phyloP scores from a whole-genome alignment of 2,329 filamentous ascomycete genomes.

The Alternaria atra region DNA sequence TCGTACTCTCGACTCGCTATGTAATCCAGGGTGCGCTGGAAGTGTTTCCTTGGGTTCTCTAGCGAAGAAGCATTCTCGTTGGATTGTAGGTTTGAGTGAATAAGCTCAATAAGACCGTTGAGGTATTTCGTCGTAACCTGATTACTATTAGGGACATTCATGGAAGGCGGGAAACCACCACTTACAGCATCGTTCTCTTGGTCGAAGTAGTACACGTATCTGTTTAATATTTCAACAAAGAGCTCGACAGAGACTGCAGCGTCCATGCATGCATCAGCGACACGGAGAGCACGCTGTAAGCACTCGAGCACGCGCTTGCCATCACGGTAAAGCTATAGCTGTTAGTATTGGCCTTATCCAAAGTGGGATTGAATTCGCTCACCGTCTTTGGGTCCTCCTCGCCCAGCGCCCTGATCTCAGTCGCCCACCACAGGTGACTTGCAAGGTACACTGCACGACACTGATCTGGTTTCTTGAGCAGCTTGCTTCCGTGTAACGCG shows the following conservation, averaged over 20 bases:
- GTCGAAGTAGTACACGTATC: slow-evolving; percentile 99
- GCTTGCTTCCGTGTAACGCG: slow-evolving; percentile 93
- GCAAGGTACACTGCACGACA: slow-evolving; percentile 96
- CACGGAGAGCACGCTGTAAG: slow-evolving; percentile 90
- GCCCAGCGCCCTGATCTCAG: slow-evolving; percentile 76
- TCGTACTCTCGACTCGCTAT: slow-evolving; percentile 93
- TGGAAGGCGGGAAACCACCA: slow-evolving; percentile 9
- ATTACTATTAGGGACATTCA: slow-evolving; percentile 13
- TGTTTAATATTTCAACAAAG: slow-evolving; percentile 97
- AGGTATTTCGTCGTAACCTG: slow-evolving; percentile 94
- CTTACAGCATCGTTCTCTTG: slow-evolving; percentile 94
- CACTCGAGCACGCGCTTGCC: slow-evolving; percentile 97
- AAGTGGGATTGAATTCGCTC: slow-evolving; percentile 50
- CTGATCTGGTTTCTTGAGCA: slow-evolving; percentile 97
- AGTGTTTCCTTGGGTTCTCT: slow-evolving; percentile 91
- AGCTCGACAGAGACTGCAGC: slow-evolving; percentile 95
- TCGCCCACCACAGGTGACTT: slow-evolving; percentile 98
- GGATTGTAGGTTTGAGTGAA: slow-evolving; percentile 92
- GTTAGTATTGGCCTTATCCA: slow-evolving; percentile 16
- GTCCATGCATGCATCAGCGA: slow-evolving; percentile 99
- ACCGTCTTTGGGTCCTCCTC: slow-evolving; percentile 85
- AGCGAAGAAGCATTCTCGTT: slow-evolving; percentile 84
- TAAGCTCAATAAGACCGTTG: slow-evolving; percentile 96
- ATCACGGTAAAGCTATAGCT: slow-evolving; percentile 80
- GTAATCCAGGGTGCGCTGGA: slow-evolving; percentile 92